phyloP scores from a whole-genome alignment of 805 yeast species.

The Lipomyces japonicus region DNA sequence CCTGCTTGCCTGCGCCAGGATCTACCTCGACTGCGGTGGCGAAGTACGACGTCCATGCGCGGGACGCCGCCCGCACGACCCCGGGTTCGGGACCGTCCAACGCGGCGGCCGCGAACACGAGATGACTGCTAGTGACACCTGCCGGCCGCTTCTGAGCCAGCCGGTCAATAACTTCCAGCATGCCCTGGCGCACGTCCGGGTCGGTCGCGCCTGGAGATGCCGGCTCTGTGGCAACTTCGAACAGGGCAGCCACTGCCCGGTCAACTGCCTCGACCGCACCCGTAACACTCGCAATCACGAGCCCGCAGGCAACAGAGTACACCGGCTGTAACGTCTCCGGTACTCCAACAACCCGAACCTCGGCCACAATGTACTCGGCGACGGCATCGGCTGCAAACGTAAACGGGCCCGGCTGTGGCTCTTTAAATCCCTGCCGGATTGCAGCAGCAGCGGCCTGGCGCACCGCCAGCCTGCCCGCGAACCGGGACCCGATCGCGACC shows the following conservation, averaged over 20 bases:
- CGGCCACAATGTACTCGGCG: slow-evolving; percentile 26
- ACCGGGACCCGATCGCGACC: slow-evolving; percentile 28
- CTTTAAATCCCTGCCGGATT: slow-evolving; percentile 61
- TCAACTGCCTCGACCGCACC: not conserved
- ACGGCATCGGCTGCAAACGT: slow-evolving; percentile 47
- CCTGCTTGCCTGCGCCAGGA: slow-evolving; percentile 2
- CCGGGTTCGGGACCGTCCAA: slow-evolving; percentile 52
- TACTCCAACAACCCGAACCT: slow-evolving; percentile 6
- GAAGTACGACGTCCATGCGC: slow-evolving; percentile 54
- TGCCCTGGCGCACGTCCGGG: slow-evolving; percentile 33
- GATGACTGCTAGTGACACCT: slow-evolving; percentile 26
- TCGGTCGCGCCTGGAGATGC: slow-evolving; percentile 5
- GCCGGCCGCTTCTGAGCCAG: slow-evolving; percentile 22
- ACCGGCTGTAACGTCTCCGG: slow-evolving; percentile 16
- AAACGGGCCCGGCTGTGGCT: slow-evolving; percentile 63
- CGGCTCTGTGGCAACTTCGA: slow-evolving; percentile 1
- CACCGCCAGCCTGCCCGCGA: slow-evolving; percentile 35
- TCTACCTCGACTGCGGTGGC: not conserved
- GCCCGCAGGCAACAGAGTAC: slow-evolving; percentile 8
- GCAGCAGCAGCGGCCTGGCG: slow-evolving; percentile 63
- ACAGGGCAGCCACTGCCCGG: slow-evolving; percentile 7
- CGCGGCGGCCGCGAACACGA: slow-evolving; percentile 41
- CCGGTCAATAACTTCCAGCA: slow-evolving; percentile 33
- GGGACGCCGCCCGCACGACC: slow-evolving; percentile 49
- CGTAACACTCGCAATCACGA: slow-evolving; percentile 2